A percentile compares a stretch with the other conserved stretches of the same genome.
Evolutionary conservation across 75 land plant genomes (phyloP).

Genomic region (Pinus tabuliformis): DNA sequence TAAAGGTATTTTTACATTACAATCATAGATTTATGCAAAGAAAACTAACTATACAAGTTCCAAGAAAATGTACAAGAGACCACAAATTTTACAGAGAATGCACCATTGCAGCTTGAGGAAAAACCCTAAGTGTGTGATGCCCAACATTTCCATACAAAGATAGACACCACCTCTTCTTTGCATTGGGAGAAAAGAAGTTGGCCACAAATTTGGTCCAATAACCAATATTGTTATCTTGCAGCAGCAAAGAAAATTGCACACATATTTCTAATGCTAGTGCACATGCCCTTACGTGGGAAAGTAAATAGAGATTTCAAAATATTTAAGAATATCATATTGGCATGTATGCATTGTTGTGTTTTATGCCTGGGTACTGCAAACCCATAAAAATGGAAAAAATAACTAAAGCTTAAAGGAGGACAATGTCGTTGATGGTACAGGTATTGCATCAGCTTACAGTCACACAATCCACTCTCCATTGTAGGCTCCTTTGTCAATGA

Average conservation of each 20-base stretch:
- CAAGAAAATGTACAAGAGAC: neutral
- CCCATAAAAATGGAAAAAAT: neutral
- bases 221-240: conserved; percentile 71
- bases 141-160: conserved; percentile 85
- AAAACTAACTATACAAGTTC: neutral
- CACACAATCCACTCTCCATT: conserved; percentile 64
- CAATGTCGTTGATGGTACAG: conserved; percentile 66
- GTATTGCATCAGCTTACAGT: conserved; percentile 87
- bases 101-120: conserved; percentile 76
- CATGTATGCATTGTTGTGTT: neutral
- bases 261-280: neutral
- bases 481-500: conserved; percentile 42
- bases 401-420: conserved; percentile 19
- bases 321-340: neutral
- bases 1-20: neutral
- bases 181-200: conserved; percentile 86
- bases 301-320: neutral
- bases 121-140: conserved; percentile 74
- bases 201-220: conserved; percentile 93
- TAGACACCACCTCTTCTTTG: conserved; percentile 95
- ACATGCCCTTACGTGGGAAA: neutral
- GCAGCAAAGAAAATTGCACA: conserved; percentile 3
- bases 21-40: neutral
- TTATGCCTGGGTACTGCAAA: neutral
- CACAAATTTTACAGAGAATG: conserved; percentile 2